These are phyloP conservation scores for Phytophthora cryptogea DNA, from an alignment of 352 stramenopile genomes.

Conservation along the genomic window DNA sequence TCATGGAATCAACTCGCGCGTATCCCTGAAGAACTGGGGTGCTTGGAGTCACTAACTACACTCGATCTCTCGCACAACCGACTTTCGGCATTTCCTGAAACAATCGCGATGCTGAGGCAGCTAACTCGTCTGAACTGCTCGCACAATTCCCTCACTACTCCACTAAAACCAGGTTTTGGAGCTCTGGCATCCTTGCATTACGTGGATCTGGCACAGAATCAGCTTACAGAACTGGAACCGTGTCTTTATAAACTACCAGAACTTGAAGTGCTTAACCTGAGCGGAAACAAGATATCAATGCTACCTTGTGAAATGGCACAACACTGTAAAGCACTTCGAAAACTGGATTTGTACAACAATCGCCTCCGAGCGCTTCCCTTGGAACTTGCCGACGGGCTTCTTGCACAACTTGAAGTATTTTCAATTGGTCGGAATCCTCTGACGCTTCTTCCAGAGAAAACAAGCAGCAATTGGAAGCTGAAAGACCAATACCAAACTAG, in stretches of 20 bases:
- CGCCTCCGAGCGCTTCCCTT: slow-evolving; percentile 53
- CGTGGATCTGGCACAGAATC: slow-evolving; percentile 64
- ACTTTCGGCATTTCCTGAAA: slow-evolving; percentile 44
- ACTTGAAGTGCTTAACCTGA: slow-evolving; percentile 62
- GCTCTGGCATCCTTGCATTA: slow-evolving; percentile 46
- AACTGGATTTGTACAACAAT: slow-evolving; percentile 73
- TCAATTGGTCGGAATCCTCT: slow-evolving; percentile 64
- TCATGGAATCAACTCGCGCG: slow-evolving; percentile 59
- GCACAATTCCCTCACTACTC: slow-evolving; percentile 52
- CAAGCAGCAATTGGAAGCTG: slow-evolving; percentile 57
- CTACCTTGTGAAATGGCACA: slow-evolving; percentile 50
- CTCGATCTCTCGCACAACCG: slow-evolving; percentile 64
- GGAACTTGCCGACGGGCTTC: slow-evolving; percentile 47
- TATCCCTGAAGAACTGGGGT: slow-evolving; percentile 70
- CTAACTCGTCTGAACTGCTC: slow-evolving; percentile 50
- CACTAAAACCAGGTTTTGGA: slow-evolving; percentile 39
- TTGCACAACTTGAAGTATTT: slow-evolving; percentile 62
- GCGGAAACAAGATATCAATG: slow-evolving; percentile 49
- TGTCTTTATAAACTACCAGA: slow-evolving; percentile 52
- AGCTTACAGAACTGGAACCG: slow-evolving; percentile 47
- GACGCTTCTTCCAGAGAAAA: slow-evolving; percentile 61
- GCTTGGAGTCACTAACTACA: slow-evolving; percentile 38
- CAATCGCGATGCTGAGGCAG: slow-evolving; percentile 51
- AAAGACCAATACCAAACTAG: slow-evolving; percentile 58
- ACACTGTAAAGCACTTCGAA: slow-evolving; percentile 40